Base-by-base conservation (phyloP, 2,329 filamentous ascomycete genomes). In the Fusarium burgessii region DNA sequence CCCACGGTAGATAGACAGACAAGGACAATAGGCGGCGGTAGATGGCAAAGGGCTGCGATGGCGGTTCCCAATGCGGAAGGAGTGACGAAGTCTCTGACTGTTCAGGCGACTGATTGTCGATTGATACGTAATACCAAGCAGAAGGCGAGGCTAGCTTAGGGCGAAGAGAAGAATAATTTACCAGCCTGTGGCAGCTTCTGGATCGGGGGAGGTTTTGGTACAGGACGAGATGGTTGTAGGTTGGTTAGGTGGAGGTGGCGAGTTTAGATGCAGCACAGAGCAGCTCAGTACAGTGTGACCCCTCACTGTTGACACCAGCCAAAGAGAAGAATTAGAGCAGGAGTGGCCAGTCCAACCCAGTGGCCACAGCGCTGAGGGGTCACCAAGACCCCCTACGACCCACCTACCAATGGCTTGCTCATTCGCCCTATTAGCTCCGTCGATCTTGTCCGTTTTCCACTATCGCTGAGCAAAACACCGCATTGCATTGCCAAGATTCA, bases 221-320 rank as follows among this genome's bases (percentile, higher is more conserved):
- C 35, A 58, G 40, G 27, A 45, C 38, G 20, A 42, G 40, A 45
- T 43, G 52, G 29, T 47, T 27, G 40, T 45, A 52, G 49, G 49
- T 35, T 58, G 52, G 45, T 65, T 46, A 54, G 70, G 73, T 72
- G 72, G 70, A 77, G 72, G 74, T 76, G 75, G 75, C 74, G 62
- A 76, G 35, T 51, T 40, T 51, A 17, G 47, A 51, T 51, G 33
- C 32, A 57, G 62, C 63, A 76, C 51, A 45, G 41, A 7, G 20
- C 20, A 12, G 40, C 27, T 41, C 25, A 56, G 40, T 35, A 56
- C 75, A 77, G 75, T 77, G 75, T 64, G 75, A 42, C 46, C 38
- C 35, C 45, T 43, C 47, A 42, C 41, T 49, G 43, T 58, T 61
- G 35, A n/a, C 35, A 61, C 42, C 13, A 20, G 25, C 50, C 23